phyloP scores from a whole-genome alignment of 306 rosid genomes.

The Vachellia collinsii region DNA sequence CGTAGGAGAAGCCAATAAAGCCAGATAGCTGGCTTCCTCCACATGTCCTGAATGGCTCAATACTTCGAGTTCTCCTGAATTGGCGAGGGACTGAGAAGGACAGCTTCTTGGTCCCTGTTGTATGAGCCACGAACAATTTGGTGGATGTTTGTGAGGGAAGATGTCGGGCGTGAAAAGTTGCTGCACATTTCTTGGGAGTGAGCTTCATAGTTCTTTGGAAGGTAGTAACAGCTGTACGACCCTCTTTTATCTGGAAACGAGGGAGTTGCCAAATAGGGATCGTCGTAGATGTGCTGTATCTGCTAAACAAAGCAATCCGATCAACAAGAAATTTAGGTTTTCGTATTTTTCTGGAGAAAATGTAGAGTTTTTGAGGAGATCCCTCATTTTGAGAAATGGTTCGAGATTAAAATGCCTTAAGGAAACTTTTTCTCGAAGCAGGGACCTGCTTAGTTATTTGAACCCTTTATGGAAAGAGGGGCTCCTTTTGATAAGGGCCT shows the following conservation, averaged over 20 bases:
- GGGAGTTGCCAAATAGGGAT: conserved; percentile 40
- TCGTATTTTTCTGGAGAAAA: conserved; percentile 64
- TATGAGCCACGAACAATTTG: conserved; percentile 41
- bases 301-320: conserved; percentile 57
- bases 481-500: conserved; percentile 72
- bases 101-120: conserved; percentile 63
- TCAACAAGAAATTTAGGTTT: conserved; percentile 55
- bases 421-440: conserved; percentile 58
- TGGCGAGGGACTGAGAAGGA: conserved; percentile 63
- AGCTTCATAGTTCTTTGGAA: conserved; percentile 50
- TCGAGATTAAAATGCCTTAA: conserved; percentile 61
- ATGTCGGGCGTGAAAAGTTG: conserved; percentile 60
- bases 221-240: conserved; percentile 39
- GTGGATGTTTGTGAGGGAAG: conserved; percentile 39
- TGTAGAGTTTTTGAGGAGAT: conserved; percentile 61
- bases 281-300: conserved; percentile 42
- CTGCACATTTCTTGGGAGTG: conserved; percentile 63
- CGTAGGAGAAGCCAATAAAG: neutral
- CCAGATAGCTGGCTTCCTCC: conserved; percentile 9
- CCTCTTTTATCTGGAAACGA: conserved; percentile 44
- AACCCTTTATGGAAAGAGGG: conserved; percentile 71
- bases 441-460: conserved; percentile 53
- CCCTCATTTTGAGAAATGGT: conserved; percentile 47
- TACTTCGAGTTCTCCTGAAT: conserved; percentile 33
- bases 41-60: conserved; percentile 35